Evolutionary conservation across 2,329 filamentous ascomycete species (phyloP), one percentile per base, ranked within the genome.

Genomic region (Orbilia ellipsospora): DNA sequence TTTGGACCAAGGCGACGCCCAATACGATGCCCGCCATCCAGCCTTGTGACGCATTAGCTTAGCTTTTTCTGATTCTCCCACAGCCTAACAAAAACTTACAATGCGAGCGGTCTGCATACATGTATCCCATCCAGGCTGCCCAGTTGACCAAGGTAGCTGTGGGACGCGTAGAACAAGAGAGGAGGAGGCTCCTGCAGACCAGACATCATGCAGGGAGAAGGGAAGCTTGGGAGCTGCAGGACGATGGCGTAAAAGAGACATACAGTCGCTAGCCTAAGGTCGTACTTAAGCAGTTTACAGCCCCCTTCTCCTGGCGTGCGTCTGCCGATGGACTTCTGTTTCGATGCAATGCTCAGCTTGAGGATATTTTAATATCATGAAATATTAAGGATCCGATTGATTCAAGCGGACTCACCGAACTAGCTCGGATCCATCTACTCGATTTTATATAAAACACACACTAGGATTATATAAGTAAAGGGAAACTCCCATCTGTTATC

Each of bases 281-380:
- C 5, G 31, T 48, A n/a, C 44, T 48, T 18, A 12, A 48, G 44
- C 31, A 36, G 31, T 36, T 36, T 57, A 64, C 60, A 73, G 60
- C 61, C 69, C 69, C 59, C 68, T 66, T 67, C 68, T 66, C 62
- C 69, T 73, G 62, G 62, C 62, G 60, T 73, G 68, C 68, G 48
- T 56, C 51, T 55, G 50, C 45, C 26, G 15, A 48, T n/a, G 18
- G 28, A 45, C 50, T 16, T 6, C 44, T 15, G 8, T 6, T n/a
- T 48, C 44, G 44, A 48, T n/a, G 44, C 15, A 54, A n/a, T 26
- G 61, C 50, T 48, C 44, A 48, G 44, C 44, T 48, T 36, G 31
- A 6, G 31, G 10, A 12, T 13, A 56, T 20, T 12, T 16, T 13
- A 42, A 12, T 16, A n/a, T n/a, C 12, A 10, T 44, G n/a, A 42